Evolutionary conservation across 2,329 filamentous ascomycete species (phyloP), one percentile per base, ranked within the genome.

Genomic region (Beauveria australis): DNA sequence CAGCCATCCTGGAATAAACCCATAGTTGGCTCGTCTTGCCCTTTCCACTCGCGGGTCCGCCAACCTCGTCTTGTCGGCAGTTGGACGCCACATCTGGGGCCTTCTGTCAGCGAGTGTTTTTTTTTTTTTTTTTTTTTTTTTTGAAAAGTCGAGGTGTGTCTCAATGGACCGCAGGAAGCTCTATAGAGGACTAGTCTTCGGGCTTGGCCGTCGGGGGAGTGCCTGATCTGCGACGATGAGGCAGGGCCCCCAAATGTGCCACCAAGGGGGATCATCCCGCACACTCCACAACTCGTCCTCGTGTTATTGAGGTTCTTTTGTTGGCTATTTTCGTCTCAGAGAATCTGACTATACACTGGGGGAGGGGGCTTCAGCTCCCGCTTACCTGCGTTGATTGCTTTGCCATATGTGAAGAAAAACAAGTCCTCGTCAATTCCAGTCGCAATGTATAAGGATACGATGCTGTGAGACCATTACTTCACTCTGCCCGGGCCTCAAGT

Each of bases 281-380:
- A 41, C 56, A 53, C 48, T 33, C 56, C 56, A 41, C 56, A 46
- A 26, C 40, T 19, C 24, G 5, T n/a, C 37, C 37, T 52, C 53
- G 14, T 46, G 48, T 53, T 53, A 53, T 59, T 59, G 24, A 55
- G 26, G 18, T 52, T 33, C 41, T 55, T 54, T 61, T 49, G 41
- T 48, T 41, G n/a, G 19, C 24, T 61, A 60, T 48, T 60, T 40
- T 60, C 16, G 58, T 54, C 46, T 44, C 41, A 22, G 33, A 2
- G 9, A n/a, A 59, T 47, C 44, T 30, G 53, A 55, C 46, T 51
- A 37, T 52, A 6, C 30, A 5, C 4, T 19, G 16, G 47, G 47
- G 33, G 33, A 37, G 40, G 30, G 5, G 5, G 14, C 10, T 22
- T 33, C 28, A 30, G 14, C 24, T 56, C 28, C 43, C 16, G 52